A percentile compares a stretch with the other conserved stretches of the same genome.
Conservation (phyloP, 2,329 filamentous ascomycete genomes). For the Metarhizium robertsii region DNA sequence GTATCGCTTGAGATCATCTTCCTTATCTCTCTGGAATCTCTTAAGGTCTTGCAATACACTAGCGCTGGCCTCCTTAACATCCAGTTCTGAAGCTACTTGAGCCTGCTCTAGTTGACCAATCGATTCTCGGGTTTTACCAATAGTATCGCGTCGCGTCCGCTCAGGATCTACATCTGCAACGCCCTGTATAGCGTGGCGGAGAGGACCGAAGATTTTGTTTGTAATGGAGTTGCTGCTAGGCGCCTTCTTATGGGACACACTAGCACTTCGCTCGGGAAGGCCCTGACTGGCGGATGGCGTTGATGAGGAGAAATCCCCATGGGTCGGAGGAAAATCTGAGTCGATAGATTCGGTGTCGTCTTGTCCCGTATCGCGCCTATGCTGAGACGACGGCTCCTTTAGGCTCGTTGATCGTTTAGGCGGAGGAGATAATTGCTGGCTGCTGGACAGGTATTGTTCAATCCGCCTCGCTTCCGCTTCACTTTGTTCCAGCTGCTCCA, state of each 20-base stretch:
- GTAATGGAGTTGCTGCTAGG: slow-evolving; percentile 86
- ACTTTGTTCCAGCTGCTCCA: slow-evolving; percentile 87
- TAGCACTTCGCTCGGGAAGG: slow-evolving; percentile 44
- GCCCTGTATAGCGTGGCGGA: slow-evolving; percentile 91
- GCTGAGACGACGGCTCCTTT: slow-evolving; percentile 39
- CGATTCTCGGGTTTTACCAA: slow-evolving; percentile 89
- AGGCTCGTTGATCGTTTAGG: slow-evolving; percentile 55
- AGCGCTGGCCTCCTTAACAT: slow-evolving; percentile 85
- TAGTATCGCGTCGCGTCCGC: slow-evolving; percentile 80
- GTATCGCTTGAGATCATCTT: slow-evolving; percentile 84
- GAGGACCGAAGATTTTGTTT: slow-evolving; percentile 85
- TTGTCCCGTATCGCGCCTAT: slow-evolving; percentile 45
- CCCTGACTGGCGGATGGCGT: slow-evolving; percentile 68
- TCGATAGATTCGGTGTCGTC: slow-evolving; percentile 88
- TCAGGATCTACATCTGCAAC: slow-evolving; percentile 96
- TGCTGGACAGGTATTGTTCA: slow-evolving; percentile 79
- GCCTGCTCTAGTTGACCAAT: slow-evolving; percentile 84
- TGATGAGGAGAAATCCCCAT: slow-evolving; percentile 57
- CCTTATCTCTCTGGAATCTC: slow-evolving; percentile 90
- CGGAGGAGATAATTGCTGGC: slow-evolving; percentile 54
- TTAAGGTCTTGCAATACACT: slow-evolving; percentile 85
- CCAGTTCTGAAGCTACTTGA: slow-evolving; percentile 75
- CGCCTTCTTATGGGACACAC: slow-evolving; percentile 61
- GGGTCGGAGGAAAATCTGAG: slow-evolving; percentile 88
- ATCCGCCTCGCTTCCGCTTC: slow-evolving; percentile 89